Conservation (phyloP, 1,284 basidiomycete genomes). For the Gomphus bonarii region DNA sequence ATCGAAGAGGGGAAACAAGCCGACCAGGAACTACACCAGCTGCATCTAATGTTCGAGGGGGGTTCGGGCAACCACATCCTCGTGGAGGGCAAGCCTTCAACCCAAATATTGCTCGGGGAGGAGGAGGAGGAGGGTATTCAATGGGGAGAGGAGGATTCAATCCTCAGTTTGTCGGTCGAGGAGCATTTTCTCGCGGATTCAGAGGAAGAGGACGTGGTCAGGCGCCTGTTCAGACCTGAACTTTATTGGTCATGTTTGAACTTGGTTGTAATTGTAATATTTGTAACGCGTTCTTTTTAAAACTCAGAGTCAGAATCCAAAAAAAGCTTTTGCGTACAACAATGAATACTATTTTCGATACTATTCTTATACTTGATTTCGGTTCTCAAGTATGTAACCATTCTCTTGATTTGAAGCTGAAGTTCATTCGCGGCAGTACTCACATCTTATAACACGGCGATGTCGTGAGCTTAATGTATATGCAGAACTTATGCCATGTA, state of each 20-base stretch:
- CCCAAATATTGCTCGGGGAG: slow-evolving; percentile 8
- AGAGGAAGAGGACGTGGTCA: slow-evolving; percentile 34
- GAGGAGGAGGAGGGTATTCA: slow-evolving; percentile 14
- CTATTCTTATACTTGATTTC: slow-evolving; percentile 95
- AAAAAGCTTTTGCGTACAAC: neutral
- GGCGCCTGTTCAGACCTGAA: slow-evolving; percentile 2
- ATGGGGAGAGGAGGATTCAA: slow-evolving; percentile 23
- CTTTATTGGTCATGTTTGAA: neutral
- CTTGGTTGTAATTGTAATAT: neutral
- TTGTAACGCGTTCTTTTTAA: neutral
- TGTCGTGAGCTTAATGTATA: slow-evolving; percentile 98
- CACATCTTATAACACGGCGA: slow-evolving; percentile 95
- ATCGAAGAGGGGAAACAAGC: neutral
- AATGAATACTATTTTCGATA: slow-evolving; percentile 53
- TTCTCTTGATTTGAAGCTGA: neutral
- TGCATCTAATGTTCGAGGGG: slow-evolving; percentile 16
- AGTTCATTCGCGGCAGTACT: slow-evolving; percentile 53
- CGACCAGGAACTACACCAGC: neutral
- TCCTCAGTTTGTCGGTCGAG: slow-evolving; percentile 26
- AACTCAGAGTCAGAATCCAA: neutral
- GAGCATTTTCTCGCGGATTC: slow-evolving; percentile 23
- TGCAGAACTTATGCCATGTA: slow-evolving; percentile 97
- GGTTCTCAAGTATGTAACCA: slow-evolving; percentile 74
- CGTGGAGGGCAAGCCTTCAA: slow-evolving; percentile 9
- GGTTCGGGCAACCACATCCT: slow-evolving; percentile 11